phyloP scores from a whole-genome alignment of 768 basidiomycete species.

The Pisolithus albus region DNA sequence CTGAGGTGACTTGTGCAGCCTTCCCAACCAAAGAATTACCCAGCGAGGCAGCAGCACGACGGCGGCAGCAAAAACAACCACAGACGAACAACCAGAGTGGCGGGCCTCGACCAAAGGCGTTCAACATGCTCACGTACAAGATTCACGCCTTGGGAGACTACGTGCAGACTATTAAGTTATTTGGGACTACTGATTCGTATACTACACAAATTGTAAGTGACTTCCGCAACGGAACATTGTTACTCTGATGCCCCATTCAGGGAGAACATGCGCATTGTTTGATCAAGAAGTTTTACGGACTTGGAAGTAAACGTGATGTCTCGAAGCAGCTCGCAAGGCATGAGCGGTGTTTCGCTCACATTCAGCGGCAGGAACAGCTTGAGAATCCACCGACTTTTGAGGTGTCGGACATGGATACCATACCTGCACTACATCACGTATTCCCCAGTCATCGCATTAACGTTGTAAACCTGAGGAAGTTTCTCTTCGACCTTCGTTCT shows the following conservation, averaged over 20 bases:
- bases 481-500: too few relatives aligned
- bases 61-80: background rate
- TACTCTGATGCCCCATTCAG: slow-evolving; percentile 9
- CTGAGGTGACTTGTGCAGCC: background rate
- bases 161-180: slow-evolving; percentile 8
- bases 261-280: slow-evolving; percentile 29
- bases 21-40: slow-evolving; percentile 16
- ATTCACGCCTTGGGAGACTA: slow-evolving; percentile 24
- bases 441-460: too few relatives aligned
- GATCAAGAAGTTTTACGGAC: slow-evolving; percentile 23
- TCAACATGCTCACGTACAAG: slow-evolving; percentile 26
- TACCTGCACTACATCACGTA: too few relatives aligned
- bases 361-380: background rate
- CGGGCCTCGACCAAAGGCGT: slow-evolving; percentile 1
- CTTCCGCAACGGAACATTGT: background rate
- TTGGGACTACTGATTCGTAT: slow-evolving; percentile 22
- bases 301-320: slow-evolving; percentile 17
- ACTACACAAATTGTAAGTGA: slow-evolving; percentile 26
- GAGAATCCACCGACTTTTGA: too few relatives aligned
- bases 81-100: too few relatives aligned
- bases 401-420: too few relatives aligned
- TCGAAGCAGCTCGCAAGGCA: slow-evolving; percentile 8
- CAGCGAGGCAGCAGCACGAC: slow-evolving; percentile 12
- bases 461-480: too few relatives aligned
- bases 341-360: slow-evolving; percentile 4